Percentiles rank a stretch among this genome's conserved stretches.
These are phyloP conservation scores for Colletotrichum endophyticum DNA, from an alignment of 2,329 filamentous ascomycete genomes.

Conservation along the genomic window DNA sequence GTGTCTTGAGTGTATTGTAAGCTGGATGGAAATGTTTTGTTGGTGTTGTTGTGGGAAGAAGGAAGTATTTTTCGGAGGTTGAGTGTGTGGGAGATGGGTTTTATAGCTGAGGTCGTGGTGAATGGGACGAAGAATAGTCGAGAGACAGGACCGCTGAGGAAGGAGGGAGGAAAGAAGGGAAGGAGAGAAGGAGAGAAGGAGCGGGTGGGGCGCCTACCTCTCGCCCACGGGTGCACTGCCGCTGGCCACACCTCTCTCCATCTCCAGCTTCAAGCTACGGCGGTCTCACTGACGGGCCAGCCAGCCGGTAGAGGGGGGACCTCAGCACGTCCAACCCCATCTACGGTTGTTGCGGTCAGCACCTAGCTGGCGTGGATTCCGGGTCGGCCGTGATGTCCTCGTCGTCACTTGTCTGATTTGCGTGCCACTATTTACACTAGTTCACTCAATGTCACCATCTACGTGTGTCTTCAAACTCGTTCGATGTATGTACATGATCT, in stretches of 20 bases:
- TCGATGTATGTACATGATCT: no score
- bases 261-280: neutral
- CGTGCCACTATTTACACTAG: neutral
- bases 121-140: neutral
- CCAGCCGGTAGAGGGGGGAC: neutral
- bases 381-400: neutral
- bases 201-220: neutral
- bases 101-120: neutral
- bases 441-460: neutral
- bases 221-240: neutral
- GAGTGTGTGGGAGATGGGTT: neutral
- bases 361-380: neutral
- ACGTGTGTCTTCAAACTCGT: no score
- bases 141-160: neutral
- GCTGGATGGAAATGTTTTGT: neutral
- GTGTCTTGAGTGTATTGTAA: neutral
- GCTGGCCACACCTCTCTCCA: neutral
- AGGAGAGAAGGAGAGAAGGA: neutral
- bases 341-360: neutral
- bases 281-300: neutral
- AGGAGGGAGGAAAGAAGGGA: neutral
- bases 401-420: neutral
- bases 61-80: neutral
- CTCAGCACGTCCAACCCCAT: neutral
- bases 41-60: neutral